A percentile compares a stretch with the other conserved stretches of the same genome.
These are phyloP conservation scores for Yamadazyma sp. DNA, from an alignment of 805 yeast species.

Conservation along the genomic window DNA sequence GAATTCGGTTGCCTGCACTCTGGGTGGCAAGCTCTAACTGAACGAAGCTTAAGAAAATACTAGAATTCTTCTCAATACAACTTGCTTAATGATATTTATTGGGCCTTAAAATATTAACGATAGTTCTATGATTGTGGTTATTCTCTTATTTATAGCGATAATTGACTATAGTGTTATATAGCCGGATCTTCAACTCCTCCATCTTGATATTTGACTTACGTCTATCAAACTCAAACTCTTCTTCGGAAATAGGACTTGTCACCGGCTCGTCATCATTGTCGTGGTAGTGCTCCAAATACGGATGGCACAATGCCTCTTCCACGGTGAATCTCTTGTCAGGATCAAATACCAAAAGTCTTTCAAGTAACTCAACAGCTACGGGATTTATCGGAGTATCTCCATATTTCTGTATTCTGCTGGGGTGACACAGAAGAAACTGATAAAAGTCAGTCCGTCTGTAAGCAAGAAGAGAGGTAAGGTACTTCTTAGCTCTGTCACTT, in stretches of 20 bases:
- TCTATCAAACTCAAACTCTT: slow-evolving; percentile 35
- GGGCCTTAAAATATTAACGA: no score
- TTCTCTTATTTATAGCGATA: neutral
- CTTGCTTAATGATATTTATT: no score
- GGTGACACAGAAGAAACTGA: slow-evolving; percentile 21
- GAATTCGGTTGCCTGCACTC: no score
- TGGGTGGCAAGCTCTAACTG: no score
- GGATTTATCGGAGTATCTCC: slow-evolving; percentile 21
- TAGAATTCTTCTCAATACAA: no score
- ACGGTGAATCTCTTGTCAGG: slow-evolving; percentile 84
- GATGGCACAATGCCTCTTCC: slow-evolving; percentile 84
- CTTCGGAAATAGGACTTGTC: slow-evolving; percentile 21
- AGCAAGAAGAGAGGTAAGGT: slow-evolving; percentile 27
- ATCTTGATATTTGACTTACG: slow-evolving; percentile 1
- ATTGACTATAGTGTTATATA: slow-evolving; percentile 1
- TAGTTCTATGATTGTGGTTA: no score
- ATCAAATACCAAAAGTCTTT: slow-evolving; percentile 79
- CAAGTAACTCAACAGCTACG: slow-evolving; percentile 37
- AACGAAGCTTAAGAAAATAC: no score
- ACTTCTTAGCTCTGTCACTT: slow-evolving; percentile 26
- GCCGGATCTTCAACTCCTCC: slow-evolving; percentile 6
- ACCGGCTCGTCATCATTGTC: slow-evolving; percentile 35
- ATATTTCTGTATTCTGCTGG: slow-evolving; percentile 18
- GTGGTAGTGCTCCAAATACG: slow-evolving; percentile 83
- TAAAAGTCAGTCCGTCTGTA: slow-evolving; percentile 19